Evolutionary conservation across 1,139 yeast species (phyloP).

Genomic region (Blastobotrys elegans): DNA sequence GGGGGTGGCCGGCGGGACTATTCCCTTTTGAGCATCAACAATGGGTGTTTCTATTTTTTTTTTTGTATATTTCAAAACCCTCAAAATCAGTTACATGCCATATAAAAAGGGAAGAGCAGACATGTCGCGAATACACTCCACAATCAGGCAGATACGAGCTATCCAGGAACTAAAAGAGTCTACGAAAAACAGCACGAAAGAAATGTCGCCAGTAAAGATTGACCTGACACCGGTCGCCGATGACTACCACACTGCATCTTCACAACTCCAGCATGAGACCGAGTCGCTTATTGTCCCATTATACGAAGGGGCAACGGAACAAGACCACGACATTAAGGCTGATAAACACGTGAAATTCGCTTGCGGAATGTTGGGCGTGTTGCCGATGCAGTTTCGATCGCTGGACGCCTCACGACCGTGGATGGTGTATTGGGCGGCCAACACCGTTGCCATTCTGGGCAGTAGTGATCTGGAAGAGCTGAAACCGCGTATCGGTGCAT

Average conservation of each 20-base stretch:
- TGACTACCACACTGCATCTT: slow-evolving; percentile 1
- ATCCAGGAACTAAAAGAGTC: slow-evolving; percentile 2
- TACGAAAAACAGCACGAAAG: not conserved
- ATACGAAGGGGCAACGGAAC: slow-evolving; percentile 5
- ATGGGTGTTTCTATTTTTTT: not conserved
- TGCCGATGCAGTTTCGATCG: slow-evolving; percentile 46
- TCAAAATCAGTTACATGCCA: not conserved
- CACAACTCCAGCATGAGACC: slow-evolving; percentile 8
- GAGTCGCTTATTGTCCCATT: slow-evolving; percentile 4
- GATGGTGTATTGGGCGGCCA: slow-evolving; percentile 81
- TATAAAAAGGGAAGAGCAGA: slow-evolving; percentile 5
- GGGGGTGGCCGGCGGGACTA: not conserved
- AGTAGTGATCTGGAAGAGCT: slow-evolving; percentile 23
- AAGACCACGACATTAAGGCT: slow-evolving; percentile 23
- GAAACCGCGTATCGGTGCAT: slow-evolving; percentile 28
- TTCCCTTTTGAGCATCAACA: not conserved
- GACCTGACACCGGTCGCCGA: slow-evolving; percentile 5
- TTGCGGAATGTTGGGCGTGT: slow-evolving; percentile 39
- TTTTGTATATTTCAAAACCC: not conserved
- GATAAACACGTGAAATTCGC: slow-evolving; percentile 40
- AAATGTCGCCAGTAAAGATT: slow-evolving; percentile 9
- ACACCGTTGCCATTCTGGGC: slow-evolving; percentile 46
- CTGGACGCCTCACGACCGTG: slow-evolving; percentile 90
- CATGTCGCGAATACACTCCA: slow-evolving; percentile 7
- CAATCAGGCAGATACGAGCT: slow-evolving; percentile 8